Evolutionary conservation across 1,139 yeast species (phyloP).

Genomic region (Pneumocystis jirovecii): DNA sequence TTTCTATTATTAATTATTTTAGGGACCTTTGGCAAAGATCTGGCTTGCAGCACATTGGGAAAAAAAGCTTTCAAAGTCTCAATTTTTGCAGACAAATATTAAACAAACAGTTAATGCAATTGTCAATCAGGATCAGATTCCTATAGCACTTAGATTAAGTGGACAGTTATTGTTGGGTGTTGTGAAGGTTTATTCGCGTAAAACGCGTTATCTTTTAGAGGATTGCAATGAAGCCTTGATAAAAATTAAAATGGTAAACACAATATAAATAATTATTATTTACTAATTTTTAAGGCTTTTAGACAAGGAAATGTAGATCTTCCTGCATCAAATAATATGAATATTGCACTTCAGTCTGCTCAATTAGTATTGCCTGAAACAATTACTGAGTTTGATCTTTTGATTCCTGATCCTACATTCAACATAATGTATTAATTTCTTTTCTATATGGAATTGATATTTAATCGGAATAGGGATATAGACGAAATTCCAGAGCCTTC

Average conservation of each 20-base stretch:
- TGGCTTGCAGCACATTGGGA: constrained; percentile 92
- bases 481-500: constrained; percentile 20
- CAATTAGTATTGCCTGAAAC: constrained; percentile 53
- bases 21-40: constrained; percentile 77
- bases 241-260: constrained; percentile 43
- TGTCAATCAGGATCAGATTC: constrained; percentile 25
- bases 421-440: constrained; percentile 5
- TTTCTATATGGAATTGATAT: constrained; percentile 13
- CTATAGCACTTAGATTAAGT: constrained; percentile 67
- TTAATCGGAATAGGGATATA: constrained; percentile 16
- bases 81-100: constrained; percentile 59
- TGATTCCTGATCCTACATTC: constrained; percentile 15
- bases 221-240: constrained; percentile 70
- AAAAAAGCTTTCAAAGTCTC: constrained; percentile 61
- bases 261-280: neutral
- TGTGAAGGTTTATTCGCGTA: constrained; percentile 72
- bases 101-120: constrained; percentile 49
- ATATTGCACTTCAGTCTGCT: constrained; percentile 24
- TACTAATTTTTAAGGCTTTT: constrained; percentile 31
- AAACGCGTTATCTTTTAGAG: constrained; percentile 68
- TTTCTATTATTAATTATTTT: neutral
- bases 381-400: constrained; percentile 59
- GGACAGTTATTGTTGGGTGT: constrained; percentile 84
- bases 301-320: constrained; percentile 35
- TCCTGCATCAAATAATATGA: constrained; percentile 32